Conservation (phyloP, 1,284 basidiomycete genomes). For the Athelia psychrophila region DNA sequence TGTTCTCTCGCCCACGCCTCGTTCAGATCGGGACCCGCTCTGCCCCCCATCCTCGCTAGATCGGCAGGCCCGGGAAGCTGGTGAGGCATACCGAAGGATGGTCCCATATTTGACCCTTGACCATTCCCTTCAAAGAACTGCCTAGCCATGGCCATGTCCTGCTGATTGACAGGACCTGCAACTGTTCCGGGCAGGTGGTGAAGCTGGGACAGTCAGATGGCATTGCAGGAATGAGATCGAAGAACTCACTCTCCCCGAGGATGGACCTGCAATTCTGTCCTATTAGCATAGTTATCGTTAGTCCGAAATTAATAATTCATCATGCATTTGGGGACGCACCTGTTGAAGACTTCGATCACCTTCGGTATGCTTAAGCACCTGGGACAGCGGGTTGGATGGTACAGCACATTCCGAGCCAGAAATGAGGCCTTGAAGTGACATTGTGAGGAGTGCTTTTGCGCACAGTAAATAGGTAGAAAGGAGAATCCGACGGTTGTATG, state of each 20-base stretch:
- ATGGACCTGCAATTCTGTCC: constrained; percentile 74
- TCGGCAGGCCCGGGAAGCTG: constrained; percentile 35
- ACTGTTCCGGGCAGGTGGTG: constrained; percentile 67
- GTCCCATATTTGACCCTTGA: constrained; percentile 26
- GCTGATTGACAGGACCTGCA: constrained; percentile 45
- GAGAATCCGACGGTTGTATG: too few relatives aligned
- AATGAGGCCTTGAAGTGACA: constrained; percentile 80
- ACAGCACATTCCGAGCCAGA: constrained; percentile 91
- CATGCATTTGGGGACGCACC: constrained; percentile 35
- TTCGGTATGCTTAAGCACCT: constrained; percentile 90
- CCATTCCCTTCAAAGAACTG: constrained; percentile 67
- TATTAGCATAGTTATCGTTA: constrained; percentile 23
- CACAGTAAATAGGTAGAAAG: too few relatives aligned
- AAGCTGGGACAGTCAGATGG: constrained; percentile 39
- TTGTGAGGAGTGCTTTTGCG: constrained; percentile 25
- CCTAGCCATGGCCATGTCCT: constrained; percentile 71
- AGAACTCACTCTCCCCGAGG: constrained; percentile 57
- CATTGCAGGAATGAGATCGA: neutral
- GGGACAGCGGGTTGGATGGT: constrained; percentile 83
- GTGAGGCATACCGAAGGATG: constrained; percentile 27
- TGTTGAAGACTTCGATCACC: constrained; percentile 88
- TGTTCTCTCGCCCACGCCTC: constrained; percentile 57
- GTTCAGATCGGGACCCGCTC: constrained; percentile 33
- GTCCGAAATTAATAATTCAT: constrained; percentile 2
- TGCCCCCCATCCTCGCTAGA: constrained; percentile 29